Conservation (phyloP, 768 basidiomycete genomes). For the Lyophyllum shimeji region DNA sequence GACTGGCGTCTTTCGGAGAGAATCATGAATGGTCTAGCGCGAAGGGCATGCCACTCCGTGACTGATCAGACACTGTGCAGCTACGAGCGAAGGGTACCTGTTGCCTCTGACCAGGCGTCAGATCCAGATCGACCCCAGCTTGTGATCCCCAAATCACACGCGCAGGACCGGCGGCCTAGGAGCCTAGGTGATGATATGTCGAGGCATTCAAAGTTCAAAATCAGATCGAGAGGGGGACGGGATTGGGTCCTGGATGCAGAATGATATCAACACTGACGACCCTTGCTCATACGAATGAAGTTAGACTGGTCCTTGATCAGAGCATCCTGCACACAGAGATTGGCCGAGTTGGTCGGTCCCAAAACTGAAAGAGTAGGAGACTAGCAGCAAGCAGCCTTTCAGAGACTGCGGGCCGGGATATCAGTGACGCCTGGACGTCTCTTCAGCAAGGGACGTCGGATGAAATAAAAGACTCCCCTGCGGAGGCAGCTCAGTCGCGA, state of each 20-base stretch:
- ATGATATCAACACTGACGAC: constrained; percentile 4
- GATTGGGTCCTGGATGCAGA: neutral
- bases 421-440: neutral
- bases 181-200: neutral
- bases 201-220: neutral
- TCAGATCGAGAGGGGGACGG: constrained; percentile 7
- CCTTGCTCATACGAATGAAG: constrained; percentile 7
- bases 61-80: neutral
- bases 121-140: neutral
- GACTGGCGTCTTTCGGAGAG: neutral
- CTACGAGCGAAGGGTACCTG: constrained; percentile 6
- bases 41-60: neutral
- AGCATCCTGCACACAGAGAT: neutral
- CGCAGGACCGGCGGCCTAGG: neutral
- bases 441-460: no score
- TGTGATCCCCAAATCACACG: neutral
- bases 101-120: neutral
- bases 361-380: neutral
- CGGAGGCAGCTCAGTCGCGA: no score
- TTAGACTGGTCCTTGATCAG: neutral
- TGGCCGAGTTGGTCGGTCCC: neutral
- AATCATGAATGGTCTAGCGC: constrained; percentile 5
- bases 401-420: neutral
- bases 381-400: no score
- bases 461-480: no score